A percentile compares a stretch with the other conserved stretches of the same genome.
phyloP scores from a whole-genome alignment of 106 monocot genomes.

The Dioscorea alata region DNA sequence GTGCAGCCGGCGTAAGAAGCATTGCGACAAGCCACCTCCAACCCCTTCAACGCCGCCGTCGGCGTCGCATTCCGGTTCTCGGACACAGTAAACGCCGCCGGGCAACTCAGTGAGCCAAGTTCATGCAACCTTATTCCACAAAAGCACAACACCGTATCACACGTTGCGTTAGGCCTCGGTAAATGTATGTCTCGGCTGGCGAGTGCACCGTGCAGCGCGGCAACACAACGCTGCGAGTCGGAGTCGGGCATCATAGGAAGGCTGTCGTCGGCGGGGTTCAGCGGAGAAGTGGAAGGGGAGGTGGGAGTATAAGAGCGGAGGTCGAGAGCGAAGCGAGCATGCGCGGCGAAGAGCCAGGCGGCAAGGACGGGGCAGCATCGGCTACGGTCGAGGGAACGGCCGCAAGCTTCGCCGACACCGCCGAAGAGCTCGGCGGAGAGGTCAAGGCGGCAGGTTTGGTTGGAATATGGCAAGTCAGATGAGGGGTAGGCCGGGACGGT shows the following conservation, averaged over 20 bases:
- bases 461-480: neutral
- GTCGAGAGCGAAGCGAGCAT: constrained; percentile 68
- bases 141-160: constrained; percentile 87
- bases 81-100: constrained; percentile 51
- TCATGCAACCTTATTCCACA: constrained; percentile 95
- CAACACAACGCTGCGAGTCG: constrained; percentile 87
- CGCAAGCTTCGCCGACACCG: constrained; percentile 82
- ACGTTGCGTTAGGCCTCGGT: constrained; percentile 63
- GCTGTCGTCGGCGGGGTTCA: constrained; percentile 5
- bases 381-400: constrained; percentile 55
- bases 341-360: constrained; percentile 93
- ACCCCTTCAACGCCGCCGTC: constrained; percentile 44
- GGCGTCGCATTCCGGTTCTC: constrained; percentile 39
- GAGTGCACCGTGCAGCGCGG: constrained; percentile 61
- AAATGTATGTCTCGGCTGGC: constrained; percentile 39
- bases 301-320: neutral
- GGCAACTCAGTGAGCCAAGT: constrained; percentile 70
- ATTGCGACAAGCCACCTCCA: constrained; percentile 76
- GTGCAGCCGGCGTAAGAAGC: constrained; percentile 88
- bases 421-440: constrained; percentile 96
- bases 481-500: constrained; percentile 65
- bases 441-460: constrained; percentile 71
- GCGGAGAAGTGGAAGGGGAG: neutral
- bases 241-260: constrained; percentile 66
- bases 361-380: constrained; percentile 99